These are phyloP conservation scores for Chaetomium cochliodes DNA, from an alignment of 495 filamentous ascomycete species.

Conservation along the genomic window DNA sequence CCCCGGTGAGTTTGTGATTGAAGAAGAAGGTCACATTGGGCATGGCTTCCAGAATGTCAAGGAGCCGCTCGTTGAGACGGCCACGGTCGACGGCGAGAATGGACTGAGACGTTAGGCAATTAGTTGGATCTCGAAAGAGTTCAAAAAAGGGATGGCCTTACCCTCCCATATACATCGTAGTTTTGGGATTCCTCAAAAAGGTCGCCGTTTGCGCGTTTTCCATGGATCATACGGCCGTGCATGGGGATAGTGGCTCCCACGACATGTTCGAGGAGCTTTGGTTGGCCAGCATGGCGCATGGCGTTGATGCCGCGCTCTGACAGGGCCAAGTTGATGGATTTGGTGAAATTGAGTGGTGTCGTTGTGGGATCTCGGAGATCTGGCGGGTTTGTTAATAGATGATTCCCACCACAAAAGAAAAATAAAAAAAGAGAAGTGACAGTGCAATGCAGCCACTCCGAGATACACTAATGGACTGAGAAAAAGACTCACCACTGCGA, in stretches of 20 bases:
- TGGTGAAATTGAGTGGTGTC: conserved; percentile 89
- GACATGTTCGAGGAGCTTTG: conserved; percentile 68
- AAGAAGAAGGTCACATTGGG: conserved; percentile 90
- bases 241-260: conserved; percentile 82
- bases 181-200: conserved; percentile 76
- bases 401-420: neutral
- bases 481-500: conserved; percentile 68
- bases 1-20: conserved; percentile 84
- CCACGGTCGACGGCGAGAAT: conserved; percentile 66
- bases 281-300: conserved; percentile 62
- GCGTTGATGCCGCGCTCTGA: conserved; percentile 94
- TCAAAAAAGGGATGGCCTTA: too few species aligned
- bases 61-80: conserved; percentile 76
- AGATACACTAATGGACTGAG: neutral
- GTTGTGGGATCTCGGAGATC: conserved; percentile 84
- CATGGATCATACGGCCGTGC: conserved; percentile 97
- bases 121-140: too few species aligned
- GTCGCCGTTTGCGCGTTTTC: conserved; percentile 58
- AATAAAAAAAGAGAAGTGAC: neutral
- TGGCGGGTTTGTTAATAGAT: conserved; percentile 36
- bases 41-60: conserved; percentile 78
- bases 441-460: neutral
- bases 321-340: conserved; percentile 93
- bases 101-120: conserved; percentile 35
- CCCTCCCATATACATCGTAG: conserved; percentile 87